Evolutionary conservation across 2,329 filamentous ascomycete genomes (phyloP).

Genomic region (Cladophialophora psammophila): DNA sequence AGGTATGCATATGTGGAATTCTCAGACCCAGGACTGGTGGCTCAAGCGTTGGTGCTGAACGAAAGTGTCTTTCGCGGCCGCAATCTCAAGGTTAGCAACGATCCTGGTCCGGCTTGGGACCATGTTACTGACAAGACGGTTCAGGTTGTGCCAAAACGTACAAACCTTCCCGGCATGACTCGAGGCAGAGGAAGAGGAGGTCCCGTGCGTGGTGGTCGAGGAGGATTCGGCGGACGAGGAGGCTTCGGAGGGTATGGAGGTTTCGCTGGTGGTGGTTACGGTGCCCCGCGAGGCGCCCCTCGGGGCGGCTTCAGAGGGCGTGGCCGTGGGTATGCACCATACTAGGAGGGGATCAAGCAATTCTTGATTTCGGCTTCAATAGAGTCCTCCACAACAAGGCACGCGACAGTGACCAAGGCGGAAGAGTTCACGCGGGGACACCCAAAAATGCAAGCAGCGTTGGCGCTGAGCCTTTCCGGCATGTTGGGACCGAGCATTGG

Average conservation of each 20-base stretch:
- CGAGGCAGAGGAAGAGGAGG: constrained; percentile 66
- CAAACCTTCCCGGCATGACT: constrained; percentile 93
- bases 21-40: constrained; percentile 89
- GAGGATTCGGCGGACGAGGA: constrained; percentile 66
- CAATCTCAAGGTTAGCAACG: constrained; percentile 80
- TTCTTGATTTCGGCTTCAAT: constrained; percentile 13
- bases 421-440: neutral
- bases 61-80: constrained; percentile 95
- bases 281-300: constrained; percentile 33
- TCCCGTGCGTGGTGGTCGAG: constrained; percentile 64
- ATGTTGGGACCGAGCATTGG: constrained; percentile 1
- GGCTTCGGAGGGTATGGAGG: constrained; percentile 54
- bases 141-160: constrained; percentile 87
- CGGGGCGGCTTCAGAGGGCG: constrained; percentile 50
- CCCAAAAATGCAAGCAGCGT: neutral
- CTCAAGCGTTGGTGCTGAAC: constrained; percentile 91
- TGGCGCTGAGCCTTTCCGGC: neutral
- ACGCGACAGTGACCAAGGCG: constrained; percentile 18
- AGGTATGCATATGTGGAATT: constrained; percentile 99
- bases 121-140: constrained; percentile 34
- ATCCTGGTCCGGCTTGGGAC: neutral
- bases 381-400: constrained; percentile 14
- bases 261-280: constrained; percentile 51
- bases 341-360: constrained; percentile 44
- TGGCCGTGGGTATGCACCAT: constrained; percentile 62